Evolutionary conservation across 164 flowering plant genomes (phyloP), one percentile per base, ranked within the genome.

Genomic region (Litsea cubeba): DNA sequence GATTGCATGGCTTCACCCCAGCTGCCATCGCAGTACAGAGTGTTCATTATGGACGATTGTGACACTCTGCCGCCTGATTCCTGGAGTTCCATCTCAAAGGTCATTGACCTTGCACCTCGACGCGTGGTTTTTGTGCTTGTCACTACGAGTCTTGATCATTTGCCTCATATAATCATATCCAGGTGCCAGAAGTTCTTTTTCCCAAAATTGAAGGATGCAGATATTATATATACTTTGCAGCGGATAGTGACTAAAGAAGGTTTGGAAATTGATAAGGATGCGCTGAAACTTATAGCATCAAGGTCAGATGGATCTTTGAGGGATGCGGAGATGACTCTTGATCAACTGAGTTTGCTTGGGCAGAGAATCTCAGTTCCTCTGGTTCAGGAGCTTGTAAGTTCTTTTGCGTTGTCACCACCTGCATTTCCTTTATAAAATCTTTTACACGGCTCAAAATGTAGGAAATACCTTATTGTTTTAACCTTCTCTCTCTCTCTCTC

Each of bases 311-410:
- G 99, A 76, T 95, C 99, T 72, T 78, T 95, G 74, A 87, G 99
- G 82, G 97, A 95, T 85, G 99, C 98, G 67, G 91, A 93, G 83
- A 95, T 95, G 99, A 95, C 97, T 71, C 91, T 95, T 71, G 99
- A 95, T 79, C 99, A 95, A 78, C 83, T 95, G 77, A 95, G 96
- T 82, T 90, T 91, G 79, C 91, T 95, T 69, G 99, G 99, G 22
- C 94, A 89, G 84, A 88, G 83, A 83, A 93, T 95, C 68, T 87
- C 96, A 2, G 89, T 95, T 71, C 81, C 89, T 49, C 83, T 95
- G 68, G 97, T 95, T 76, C 99, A 95, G 82, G 99, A 95, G 79
- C 82, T 93, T 87, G 99, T 93, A 84, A 78, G 90, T 82, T 74
- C 62, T 68, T 69, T 77, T 24, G 69, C 51, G 12, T 75, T 70